Conservation (phyloP, 768 basidiomycete genomes). For the Candolleomyces aberdarensis region DNA sequence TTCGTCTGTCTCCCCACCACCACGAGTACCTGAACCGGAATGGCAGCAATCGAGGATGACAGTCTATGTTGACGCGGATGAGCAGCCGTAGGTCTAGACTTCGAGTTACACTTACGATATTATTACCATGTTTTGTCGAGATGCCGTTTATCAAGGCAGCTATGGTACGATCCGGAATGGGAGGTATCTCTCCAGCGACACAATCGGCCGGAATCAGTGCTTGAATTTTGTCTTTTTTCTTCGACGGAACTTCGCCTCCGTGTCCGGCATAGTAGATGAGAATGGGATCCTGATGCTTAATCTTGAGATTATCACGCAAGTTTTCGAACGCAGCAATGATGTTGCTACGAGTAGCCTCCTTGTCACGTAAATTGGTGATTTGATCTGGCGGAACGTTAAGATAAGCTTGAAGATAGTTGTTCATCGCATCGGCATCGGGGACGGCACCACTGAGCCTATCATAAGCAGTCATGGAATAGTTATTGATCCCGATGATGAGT, state of each 20-base stretch:
- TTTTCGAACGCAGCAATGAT: constrained; percentile 30
- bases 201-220: constrained; percentile 1
- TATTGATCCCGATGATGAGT: constrained; percentile 42
- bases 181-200: constrained; percentile 14
- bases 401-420: constrained; percentile 24
- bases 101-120: constrained; percentile 30
- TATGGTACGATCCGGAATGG: constrained; percentile 44
- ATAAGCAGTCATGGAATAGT: constrained; percentile 31
- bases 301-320: constrained; percentile 11
- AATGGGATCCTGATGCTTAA: constrained; percentile 25
- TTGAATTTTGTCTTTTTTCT: not conserved
- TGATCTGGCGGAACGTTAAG: constrained; percentile 28
- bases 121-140: constrained; percentile 36
- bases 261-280: constrained; percentile 46
- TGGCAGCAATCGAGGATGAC: constrained; percentile 46
- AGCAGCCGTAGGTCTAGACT: not conserved
- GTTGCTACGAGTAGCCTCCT: constrained; percentile 30
- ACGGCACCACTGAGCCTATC: constrained; percentile 31
- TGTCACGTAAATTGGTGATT: constrained; percentile 35
- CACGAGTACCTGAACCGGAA: constrained; percentile 34
- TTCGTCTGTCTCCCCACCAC: not conserved
- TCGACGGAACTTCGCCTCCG: constrained; percentile 18
- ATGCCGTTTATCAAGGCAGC: constrained; percentile 32
- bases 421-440: constrained; percentile 37
- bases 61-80: constrained; percentile 24